phyloP scores from a whole-genome alignment of 176 grass and related monocot genomes.

The Cocos nucifera region DNA sequence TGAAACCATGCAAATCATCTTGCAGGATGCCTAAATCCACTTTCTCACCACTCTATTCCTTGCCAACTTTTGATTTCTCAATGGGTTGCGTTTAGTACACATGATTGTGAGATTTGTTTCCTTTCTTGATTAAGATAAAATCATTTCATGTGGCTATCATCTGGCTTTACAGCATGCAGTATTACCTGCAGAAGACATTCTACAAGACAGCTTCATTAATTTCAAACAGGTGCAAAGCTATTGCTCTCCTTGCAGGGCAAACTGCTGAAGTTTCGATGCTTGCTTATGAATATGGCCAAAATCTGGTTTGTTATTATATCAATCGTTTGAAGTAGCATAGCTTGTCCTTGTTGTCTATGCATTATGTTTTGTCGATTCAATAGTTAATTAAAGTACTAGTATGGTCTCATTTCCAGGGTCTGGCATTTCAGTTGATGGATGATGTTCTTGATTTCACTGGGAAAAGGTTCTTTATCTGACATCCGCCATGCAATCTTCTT shows the following conservation, averaged over 20 bases:
- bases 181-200: slow-evolving; percentile 94
- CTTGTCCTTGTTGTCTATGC: too few relatives aligned
- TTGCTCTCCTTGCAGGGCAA: slow-evolving; percentile 91
- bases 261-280: slow-evolving; percentile 74
- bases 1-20: slow-evolving; percentile 84
- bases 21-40: too few relatives aligned
- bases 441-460: slow-evolving; percentile 98
- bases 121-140: slow-evolving; percentile 5
- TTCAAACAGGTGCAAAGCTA: slow-evolving; percentile 92
- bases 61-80: too few relatives aligned
- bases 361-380: too few relatives aligned
- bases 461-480: slow-evolving; percentile 87
- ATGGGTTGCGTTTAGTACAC: too few relatives aligned
- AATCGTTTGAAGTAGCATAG: too few relatives aligned
- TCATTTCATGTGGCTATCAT: slow-evolving; percentile 20
- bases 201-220: slow-evolving; percentile 98
- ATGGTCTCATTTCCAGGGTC: slow-evolving; percentile 41
- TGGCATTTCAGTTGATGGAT: slow-evolving; percentile 91
- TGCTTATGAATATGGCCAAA: slow-evolving; percentile 90
- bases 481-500: slow-evolving; percentile 81
- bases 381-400: too few relatives aligned
- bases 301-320: slow-evolving; percentile 47
- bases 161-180: slow-evolving; percentile 76
- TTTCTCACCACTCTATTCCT: too few relatives aligned
- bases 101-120: neutral